Base-by-base conservation (phyloP, 2,329 filamentous ascomycete species). In the Paraphoma chrysanthemicola region DNA sequence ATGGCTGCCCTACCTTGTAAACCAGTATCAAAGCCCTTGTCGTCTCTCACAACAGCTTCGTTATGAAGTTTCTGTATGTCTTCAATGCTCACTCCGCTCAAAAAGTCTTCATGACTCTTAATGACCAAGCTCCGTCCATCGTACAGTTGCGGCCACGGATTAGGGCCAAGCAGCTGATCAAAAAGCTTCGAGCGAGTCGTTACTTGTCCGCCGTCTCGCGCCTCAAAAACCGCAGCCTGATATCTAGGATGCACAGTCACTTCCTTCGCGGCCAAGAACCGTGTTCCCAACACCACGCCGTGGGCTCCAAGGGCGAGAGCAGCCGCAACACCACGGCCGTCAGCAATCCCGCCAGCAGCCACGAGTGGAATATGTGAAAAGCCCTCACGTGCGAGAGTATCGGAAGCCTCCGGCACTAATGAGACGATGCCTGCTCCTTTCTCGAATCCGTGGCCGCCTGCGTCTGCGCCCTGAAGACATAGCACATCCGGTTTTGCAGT, bases 391-490 rank as follows among this genome's bases (percentile, higher is more conserved):
- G 63, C 56, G 16, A 89, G 63, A 48, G 83, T 77, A 57, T 82
- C 80, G 45, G 76, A 76, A 4, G 86, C 79, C 73, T 90, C 87
- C 0, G 86, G 86, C 17, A 90, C 70, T 6, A 90, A 72, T 2
- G 82, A 80, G 14, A 89, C 73, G 10, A 89, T 77, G 3, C 87
- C 82, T 1, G 83, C 81, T 2, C 84, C 84, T 23, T 78, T 77
- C 4, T 81, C 79, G 51, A 84, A 85, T 50, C 88, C 87, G 66
- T 90, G 88, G 0, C 88, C 88, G 1, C 87, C 87, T 0, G 87
- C 87, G 70, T 90, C 88, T 3, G 81, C 78, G 3, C 88, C 87
- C 71, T 90, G 88, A 6, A 86, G 78, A n/a, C 89, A 85, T 1
- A 90, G 62, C 41, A 84, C 85, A 64, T 89, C 86, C 0, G 85